Percentiles rank a stretch among this genome's conserved stretches.
These are phyloP conservation scores for Asterophora lycoperdoides DNA, from an alignment of 768 basidiomycete species.

Conservation along the genomic window DNA sequence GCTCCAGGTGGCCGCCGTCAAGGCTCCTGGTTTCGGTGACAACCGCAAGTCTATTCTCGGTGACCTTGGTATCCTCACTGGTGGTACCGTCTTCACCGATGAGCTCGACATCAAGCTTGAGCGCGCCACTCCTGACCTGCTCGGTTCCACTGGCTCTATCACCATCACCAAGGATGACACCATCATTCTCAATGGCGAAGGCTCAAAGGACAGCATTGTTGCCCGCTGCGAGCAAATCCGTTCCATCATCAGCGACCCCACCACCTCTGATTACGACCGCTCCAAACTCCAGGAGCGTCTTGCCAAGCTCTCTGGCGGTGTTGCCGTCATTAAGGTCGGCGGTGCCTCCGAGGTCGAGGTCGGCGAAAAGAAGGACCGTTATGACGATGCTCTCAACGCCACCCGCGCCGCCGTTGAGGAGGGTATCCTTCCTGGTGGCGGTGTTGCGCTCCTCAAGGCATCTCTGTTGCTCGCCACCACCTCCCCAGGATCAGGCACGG, in stretches of 20 bases:
- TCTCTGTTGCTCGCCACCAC: slow-evolving; percentile 63
- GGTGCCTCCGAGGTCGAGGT: slow-evolving; percentile 94
- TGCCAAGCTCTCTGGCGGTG: slow-evolving; percentile 93
- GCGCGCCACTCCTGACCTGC: slow-evolving; percentile 79
- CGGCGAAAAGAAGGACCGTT: slow-evolving; percentile 98
- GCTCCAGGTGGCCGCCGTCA: slow-evolving; percentile 89
- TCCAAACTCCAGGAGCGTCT: slow-evolving; percentile 95
- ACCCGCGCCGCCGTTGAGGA: slow-evolving; percentile 98
- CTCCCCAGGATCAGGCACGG: slow-evolving; percentile 40
- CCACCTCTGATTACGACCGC: slow-evolving; percentile 91
- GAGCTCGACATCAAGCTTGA: slow-evolving; percentile 98
- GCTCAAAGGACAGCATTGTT: slow-evolving; percentile 83
- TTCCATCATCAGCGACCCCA: slow-evolving; percentile 69
- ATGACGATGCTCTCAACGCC: slow-evolving; percentile 96
- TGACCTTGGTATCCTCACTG: slow-evolving; percentile 94
- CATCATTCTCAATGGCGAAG: slow-evolving; percentile 91
- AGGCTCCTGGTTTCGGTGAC: slow-evolving; percentile 98
- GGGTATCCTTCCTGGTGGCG: slow-evolving; percentile 96
- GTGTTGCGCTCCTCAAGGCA: slow-evolving; percentile 88
- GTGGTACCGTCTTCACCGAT: slow-evolving; percentile 95
- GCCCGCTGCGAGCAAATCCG: slow-evolving; percentile 97
- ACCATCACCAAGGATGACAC: slow-evolving; percentile 99
- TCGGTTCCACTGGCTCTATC: slow-evolving; percentile 87
- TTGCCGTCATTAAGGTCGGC: slow-evolving; percentile 98
- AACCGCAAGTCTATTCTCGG: slow-evolving; percentile 99